phyloP scores from a whole-genome alignment of 2,329 filamentous ascomycete genomes.

The Dactylellina parvicollis region DNA sequence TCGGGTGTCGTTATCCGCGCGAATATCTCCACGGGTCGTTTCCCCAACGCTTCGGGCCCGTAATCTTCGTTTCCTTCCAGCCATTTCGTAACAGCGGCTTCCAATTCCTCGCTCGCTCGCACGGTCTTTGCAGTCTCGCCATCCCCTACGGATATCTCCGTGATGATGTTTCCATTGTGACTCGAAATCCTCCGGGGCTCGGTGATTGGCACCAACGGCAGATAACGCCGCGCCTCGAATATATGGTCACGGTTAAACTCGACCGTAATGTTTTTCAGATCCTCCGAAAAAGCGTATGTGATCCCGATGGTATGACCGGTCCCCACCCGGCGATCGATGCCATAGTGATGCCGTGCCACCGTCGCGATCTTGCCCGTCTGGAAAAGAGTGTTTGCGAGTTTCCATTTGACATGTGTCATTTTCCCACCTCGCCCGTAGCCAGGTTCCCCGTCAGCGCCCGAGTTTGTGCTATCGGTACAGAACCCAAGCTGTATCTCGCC shows the following conservation, averaged over 20 bases:
- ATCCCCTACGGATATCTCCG: constrained; percentile 64
- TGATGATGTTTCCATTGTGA: constrained; percentile 81
- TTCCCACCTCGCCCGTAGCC: too few species aligned
- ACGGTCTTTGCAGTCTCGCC: constrained; percentile 61
- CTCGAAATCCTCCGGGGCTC: constrained; percentile 70
- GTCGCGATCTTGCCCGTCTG: constrained; percentile 73
- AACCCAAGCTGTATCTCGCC: constrained; percentile 26
- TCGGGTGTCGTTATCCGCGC: constrained; percentile 3
- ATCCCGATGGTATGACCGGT: not conserved
- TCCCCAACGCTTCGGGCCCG: constrained; percentile 5
- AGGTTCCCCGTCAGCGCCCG: too few species aligned
- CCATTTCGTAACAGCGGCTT: constrained; percentile 70
- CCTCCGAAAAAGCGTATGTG: not conserved
- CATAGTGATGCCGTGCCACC: constrained; percentile 61
- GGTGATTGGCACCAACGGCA: constrained; percentile 72
- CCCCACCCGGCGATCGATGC: not conserved
- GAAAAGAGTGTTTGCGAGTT: constrained; percentile 79
- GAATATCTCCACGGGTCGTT: constrained; percentile 27
- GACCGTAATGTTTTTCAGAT: constrained; percentile 17
- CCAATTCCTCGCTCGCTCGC: constrained; percentile 77
- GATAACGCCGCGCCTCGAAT: constrained; percentile 20
- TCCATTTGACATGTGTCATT: constrained; percentile 58
- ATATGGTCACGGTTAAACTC: not conserved
- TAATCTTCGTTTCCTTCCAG: constrained; percentile 63
- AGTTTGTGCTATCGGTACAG: not conserved